Base-by-base conservation (phyloP, 2,329 filamentous ascomycete species). In the Trichoderma cornu-damae region DNA sequence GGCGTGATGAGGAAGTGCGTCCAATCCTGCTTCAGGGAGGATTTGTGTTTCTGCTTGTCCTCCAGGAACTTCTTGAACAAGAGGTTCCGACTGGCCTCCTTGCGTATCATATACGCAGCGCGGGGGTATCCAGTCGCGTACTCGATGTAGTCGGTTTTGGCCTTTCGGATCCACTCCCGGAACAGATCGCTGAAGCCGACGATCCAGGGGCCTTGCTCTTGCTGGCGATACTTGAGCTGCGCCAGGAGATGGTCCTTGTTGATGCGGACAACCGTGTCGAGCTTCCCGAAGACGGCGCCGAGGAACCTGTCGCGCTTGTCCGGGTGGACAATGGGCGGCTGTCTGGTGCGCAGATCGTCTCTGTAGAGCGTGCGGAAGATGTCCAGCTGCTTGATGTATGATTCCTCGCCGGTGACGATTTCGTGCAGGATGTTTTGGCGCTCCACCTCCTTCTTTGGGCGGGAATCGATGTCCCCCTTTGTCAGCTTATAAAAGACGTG, bases 101-200 rank as follows among this genome's bases (percentile, higher is more conserved):
- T 88, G 53, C 91, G 87, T 16, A 99, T 84, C 53, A 92, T 77
- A 68, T 89, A 92, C 35, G 85, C 86, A 1, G 94, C 93, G 59
- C 87, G 85, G 0, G 93, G 93, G 64, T 94, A 97, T 0, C 86
- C 86, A 1, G 88, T 86, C 37, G 93, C 93, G 70, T 97, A 99
- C 59, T 96, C 91, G 60, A 96, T 85, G 69, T 97, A 99, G 9
- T 90, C 87, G 2, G 81, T 77, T 70, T 87, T 90, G 30, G 94
- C 94, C 72, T 96, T 97, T 61, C 94, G 84, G 61, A 97, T 96
- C 94, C 94, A 99, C 74, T 99, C 94, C 59, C 94, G 81, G 77
- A 99, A 97, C 49, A 99, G 90, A 67, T 97, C 94, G 69, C 92
- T 96, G 73, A 96, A 96, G 3, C 94, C 94, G 11, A 83, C 79